phyloP scores from a whole-genome alignment of 129 eudicot species.

The Deinandra increscens region DNA sequence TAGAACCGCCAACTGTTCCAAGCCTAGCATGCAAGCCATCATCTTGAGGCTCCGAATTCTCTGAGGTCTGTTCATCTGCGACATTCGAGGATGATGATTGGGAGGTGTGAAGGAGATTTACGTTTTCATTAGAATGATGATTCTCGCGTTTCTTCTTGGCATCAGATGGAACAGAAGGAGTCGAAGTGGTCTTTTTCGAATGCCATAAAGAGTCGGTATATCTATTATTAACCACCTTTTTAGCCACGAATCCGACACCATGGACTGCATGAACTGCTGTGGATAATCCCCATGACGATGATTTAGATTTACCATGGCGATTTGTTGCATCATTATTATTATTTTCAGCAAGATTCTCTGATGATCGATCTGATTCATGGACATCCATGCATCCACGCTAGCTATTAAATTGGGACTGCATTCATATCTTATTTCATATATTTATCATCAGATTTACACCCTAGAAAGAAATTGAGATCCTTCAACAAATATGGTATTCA shows the following conservation, averaged over 20 bases:
- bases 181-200: slow-evolving; percentile 59
- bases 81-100: slow-evolving; percentile 52
- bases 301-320: slow-evolving; percentile 45
- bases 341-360: slow-evolving; percentile 40
- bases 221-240: slow-evolving; percentile 45
- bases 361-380: slow-evolving; percentile 40
- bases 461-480: neutral
- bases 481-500: neutral
- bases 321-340: slow-evolving; percentile 40
- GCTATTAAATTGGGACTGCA: slow-evolving; percentile 39
- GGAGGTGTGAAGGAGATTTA: slow-evolving; percentile 45
- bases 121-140: slow-evolving; percentile 34
- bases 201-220: slow-evolving; percentile 69
- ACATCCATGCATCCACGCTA: slow-evolving; percentile 73
- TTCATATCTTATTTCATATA: slow-evolving; percentile 25
- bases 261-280: slow-evolving; percentile 46
- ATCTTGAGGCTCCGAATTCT: slow-evolving; percentile 46
- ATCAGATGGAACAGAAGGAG: slow-evolving; percentile 56
- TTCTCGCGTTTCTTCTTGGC: slow-evolving; percentile 48
- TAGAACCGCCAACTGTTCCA: slow-evolving; percentile 50
- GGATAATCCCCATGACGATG: slow-evolving; percentile 48
- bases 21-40: slow-evolving; percentile 39
- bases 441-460: slow-evolving; percentile 1
- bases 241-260: slow-evolving; percentile 52
- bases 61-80: slow-evolving; percentile 35